Conservation (phyloP, 495 filamentous ascomycete genomes). For the Neurospora discreta region DNA sequence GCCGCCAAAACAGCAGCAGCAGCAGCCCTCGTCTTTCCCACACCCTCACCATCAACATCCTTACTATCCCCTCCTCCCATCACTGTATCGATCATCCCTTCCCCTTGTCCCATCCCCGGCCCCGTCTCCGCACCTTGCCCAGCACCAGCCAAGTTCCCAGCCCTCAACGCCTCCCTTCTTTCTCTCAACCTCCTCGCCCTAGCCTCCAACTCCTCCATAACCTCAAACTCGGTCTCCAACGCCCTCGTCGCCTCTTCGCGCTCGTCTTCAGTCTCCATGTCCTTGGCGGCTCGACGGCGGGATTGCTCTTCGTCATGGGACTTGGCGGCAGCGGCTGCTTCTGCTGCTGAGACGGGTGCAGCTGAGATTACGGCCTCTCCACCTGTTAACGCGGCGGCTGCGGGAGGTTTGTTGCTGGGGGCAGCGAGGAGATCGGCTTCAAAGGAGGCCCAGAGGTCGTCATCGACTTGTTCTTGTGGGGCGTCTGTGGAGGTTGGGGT, state of each 20-base stretch:
- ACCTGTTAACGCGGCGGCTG: no score
- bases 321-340: constrained; percentile 56
- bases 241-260: constrained; percentile 73
- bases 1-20: not conserved
- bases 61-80: constrained; percentile 16
- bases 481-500: constrained; percentile 6
- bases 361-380: constrained; percentile 47
- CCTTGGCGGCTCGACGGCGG: constrained; percentile 51
- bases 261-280: constrained; percentile 50
- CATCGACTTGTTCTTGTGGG: constrained; percentile 40
- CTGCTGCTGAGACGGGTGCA: constrained; percentile 55
- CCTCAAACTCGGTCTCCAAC: constrained; percentile 81
- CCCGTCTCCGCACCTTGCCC: constrained; percentile 1
- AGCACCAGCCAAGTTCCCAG: constrained; percentile 26
- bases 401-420: no score
- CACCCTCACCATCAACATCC: constrained; percentile 8
- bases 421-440: constrained; percentile 63
- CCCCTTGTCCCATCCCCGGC: constrained; percentile 11
- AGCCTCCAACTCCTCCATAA: constrained; percentile 85
- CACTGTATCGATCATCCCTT: not conserved
- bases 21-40: not conserved
- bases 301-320: constrained; percentile 47
- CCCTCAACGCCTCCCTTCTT: constrained; percentile 42
- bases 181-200: constrained; percentile 68
- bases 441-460: constrained; percentile 85